Evolutionary conservation across 2,329 filamentous ascomycete genomes (phyloP), one percentile per base, ranked within the genome.

Genomic region (Lasiodiplodia citricola): DNA sequence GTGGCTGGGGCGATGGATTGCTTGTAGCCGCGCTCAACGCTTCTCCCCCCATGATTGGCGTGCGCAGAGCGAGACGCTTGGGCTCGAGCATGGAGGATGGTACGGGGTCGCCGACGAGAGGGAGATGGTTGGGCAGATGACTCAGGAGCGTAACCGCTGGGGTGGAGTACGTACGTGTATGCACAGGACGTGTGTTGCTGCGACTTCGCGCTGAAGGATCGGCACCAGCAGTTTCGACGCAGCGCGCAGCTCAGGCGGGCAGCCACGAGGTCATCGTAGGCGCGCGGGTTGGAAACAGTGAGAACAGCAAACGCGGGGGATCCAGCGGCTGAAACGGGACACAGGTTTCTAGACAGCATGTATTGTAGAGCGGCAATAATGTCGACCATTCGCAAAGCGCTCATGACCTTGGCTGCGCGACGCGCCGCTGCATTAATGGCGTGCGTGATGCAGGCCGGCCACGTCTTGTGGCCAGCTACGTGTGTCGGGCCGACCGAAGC

Each of bases 151-250:
- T 31, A 55, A 25, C 13, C 52, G 52, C 52, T 31, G 23, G 21
- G 51, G 52, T 55, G 52, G 52, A 55, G 52, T 35, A 25, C 11
- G 25, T 55, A 55, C 52, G 52, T 55, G 52, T 25, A 55, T 55
- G 52, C 52, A 25, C 25, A 31, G 25, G 52, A n/a, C 25, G 7
- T 31, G 52, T 55, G 25, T 25, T 28, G 25, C 52, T 35, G n/a
- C 52, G 25, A 55, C 28, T 18, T 55, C 25, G 52, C 16, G 7
- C 31, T 18, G 25, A 25, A 18, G 25, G 52, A 55, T 55, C 52
- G 52, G 52, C 52, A 55, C 28, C 31, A 6, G 25, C 51, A 28
- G 51, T 54, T 54, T 54, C 51, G 28, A 54, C 28, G 13, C 25
- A 2, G 41, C 13, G 5, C 52, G 5, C 52, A 10, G 18, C 52